Evolutionary conservation across 2,329 filamentous ascomycete species (phyloP).

Genomic region (Lecanicillium sp.): DNA sequence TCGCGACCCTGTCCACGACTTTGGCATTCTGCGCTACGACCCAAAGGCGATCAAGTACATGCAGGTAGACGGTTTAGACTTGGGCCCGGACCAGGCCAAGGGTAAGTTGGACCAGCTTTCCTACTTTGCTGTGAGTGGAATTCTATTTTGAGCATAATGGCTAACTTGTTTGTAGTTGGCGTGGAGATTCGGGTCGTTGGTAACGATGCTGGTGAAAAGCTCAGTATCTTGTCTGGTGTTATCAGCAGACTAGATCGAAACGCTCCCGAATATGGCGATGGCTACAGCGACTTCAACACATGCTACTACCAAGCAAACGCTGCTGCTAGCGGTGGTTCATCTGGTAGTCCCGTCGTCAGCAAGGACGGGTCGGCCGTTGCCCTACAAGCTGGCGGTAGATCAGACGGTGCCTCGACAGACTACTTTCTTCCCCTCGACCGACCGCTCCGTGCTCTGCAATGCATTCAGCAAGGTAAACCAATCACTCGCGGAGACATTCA

Average conservation of each 20-base stretch:
- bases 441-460: constrained; percentile 76
- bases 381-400: constrained; percentile 85
- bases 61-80: constrained; percentile 69
- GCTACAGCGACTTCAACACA: constrained; percentile 94
- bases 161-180: constrained; percentile 50
- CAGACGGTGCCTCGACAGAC: constrained; percentile 92
- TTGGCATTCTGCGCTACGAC: constrained; percentile 93
- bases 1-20: constrained; percentile 96
- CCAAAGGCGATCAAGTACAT: constrained; percentile 96
- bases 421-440: constrained; percentile 94
- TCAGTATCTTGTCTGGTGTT: constrained; percentile 94
- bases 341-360: constrained; percentile 96
- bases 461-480: constrained; percentile 65
- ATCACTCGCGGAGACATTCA: constrained; percentile 95
- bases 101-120: constrained; percentile 26
- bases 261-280: constrained; percentile 94
- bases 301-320: constrained; percentile 98
- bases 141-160: no score
- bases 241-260: constrained; percentile 95
- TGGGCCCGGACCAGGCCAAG: constrained; percentile 79
- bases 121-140: no score
- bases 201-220: constrained; percentile 96
- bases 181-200: constrained; percentile 94
- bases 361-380: constrained; percentile 88
- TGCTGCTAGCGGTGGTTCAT: constrained; percentile 92